A percentile compares a stretch with the other conserved stretches of the same genome.
phyloP scores from a whole-genome alignment of 2,329 filamentous ascomycete species.

The Gnomoniopsis smithogilvyi region DNA sequence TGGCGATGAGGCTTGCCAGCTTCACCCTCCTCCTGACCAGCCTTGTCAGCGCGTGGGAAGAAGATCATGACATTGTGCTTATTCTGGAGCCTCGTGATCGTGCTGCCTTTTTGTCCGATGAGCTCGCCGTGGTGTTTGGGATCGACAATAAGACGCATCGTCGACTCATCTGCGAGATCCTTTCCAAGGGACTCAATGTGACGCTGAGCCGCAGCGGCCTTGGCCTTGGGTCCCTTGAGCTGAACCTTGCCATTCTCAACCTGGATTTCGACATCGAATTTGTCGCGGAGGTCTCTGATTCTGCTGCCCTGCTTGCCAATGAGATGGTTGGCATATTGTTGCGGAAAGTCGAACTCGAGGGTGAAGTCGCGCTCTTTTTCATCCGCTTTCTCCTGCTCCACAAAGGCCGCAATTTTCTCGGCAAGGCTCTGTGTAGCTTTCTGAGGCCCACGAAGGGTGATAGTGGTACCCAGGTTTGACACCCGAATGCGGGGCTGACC shows the following conservation, averaged over 20 bases:
- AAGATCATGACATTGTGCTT: slow-evolving; percentile 94
- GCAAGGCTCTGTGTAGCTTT: slow-evolving; percentile 69
- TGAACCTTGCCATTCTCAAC: slow-evolving; percentile 93
- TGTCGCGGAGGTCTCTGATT: slow-evolving; percentile 63
- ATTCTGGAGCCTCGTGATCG: slow-evolving; percentile 88
- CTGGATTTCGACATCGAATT: slow-evolving; percentile 74
- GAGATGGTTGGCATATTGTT: slow-evolving; percentile 87
- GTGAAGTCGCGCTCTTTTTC: slow-evolving; percentile 92
- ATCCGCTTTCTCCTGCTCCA: slow-evolving; percentile 85
- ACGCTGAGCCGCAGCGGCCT: slow-evolving; percentile 81
- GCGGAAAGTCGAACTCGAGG: slow-evolving; percentile 85
- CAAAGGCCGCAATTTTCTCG: slow-evolving; percentile 71
- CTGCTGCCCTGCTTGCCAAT: slow-evolving; percentile 67
- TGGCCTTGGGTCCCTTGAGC: slow-evolving; percentile 92
- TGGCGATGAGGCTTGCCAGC: slow-evolving; percentile 62
- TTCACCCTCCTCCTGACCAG: slow-evolving; percentile 68
- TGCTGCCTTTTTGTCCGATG: slow-evolving; percentile 81
- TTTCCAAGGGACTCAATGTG: slow-evolving; percentile 78
- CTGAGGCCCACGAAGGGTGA: slow-evolving; percentile 75
- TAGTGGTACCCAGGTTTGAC: slow-evolving; percentile 53
- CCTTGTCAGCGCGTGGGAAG: slow-evolving; percentile 72
- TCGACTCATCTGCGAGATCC: slow-evolving; percentile 87
- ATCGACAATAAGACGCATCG: slow-evolving; percentile 82
- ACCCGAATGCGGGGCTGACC: slow-evolving; percentile 61
- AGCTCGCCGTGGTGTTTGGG: slow-evolving; percentile 92